phyloP scores from a whole-genome alignment of 352 stramenopile genomes.

The Globisporangium nunn region DNA sequence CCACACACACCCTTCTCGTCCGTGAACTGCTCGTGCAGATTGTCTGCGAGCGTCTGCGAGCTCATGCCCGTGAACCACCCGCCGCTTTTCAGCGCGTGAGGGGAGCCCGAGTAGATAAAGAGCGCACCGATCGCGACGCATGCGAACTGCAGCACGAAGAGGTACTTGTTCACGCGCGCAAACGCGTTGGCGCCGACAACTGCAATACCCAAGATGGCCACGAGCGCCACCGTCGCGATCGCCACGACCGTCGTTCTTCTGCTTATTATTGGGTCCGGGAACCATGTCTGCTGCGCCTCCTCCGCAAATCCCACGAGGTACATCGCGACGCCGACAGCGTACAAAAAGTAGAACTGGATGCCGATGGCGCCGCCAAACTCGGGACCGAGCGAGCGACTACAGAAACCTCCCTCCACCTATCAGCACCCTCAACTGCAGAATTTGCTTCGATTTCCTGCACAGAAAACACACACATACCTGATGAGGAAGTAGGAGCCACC shows the following conservation, averaged over 20 bases:
- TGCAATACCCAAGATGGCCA: constrained; percentile 42
- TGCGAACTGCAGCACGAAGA: constrained; percentile 61
- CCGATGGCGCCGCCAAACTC: constrained; percentile 88
- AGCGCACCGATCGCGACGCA: constrained; percentile 54
- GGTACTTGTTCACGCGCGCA: constrained; percentile 66
- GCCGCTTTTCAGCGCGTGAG: constrained; percentile 33
- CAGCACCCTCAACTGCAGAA: too few relatives aligned
- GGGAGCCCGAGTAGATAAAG: constrained; percentile 28
- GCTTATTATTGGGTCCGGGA: constrained; percentile 25
- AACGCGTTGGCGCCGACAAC: constrained; percentile 67
- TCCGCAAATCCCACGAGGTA: constrained; percentile 80
- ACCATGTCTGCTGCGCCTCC: constrained; percentile 50
- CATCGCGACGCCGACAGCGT: constrained; percentile 62
- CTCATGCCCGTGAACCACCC: constrained; percentile 44
- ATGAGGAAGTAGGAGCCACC: constrained; percentile 62
- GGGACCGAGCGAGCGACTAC: constrained; percentile 57
- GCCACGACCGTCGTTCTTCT: constrained; percentile 41
- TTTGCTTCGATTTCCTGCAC: too few relatives aligned
- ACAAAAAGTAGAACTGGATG: constrained; percentile 87
- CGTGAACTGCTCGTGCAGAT: constrained; percentile 38
- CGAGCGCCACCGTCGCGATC: constrained; percentile 36
- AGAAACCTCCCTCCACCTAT: background rate
- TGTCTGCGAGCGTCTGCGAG: constrained; percentile 32
- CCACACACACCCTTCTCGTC: constrained; percentile 28
- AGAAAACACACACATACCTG: constrained; percentile 13